These are phyloP conservation scores for Backusella circina DNA, from an alignment of 192 early-diverging fungal species.

Conservation along the genomic window DNA sequence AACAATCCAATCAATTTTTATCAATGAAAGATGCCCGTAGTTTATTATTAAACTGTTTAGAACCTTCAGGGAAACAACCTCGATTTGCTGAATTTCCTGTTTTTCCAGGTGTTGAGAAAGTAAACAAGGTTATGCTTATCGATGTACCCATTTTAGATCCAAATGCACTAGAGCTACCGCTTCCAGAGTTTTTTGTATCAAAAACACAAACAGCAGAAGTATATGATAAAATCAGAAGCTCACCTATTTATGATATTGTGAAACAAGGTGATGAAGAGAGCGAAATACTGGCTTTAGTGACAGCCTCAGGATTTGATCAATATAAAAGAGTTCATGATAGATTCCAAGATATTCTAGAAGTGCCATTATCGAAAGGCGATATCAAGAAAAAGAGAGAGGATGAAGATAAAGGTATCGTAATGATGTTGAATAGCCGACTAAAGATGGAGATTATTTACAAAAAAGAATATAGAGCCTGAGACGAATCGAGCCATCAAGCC, in stretches of 20 bases:
- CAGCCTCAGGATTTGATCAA: neutral
- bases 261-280: neutral
- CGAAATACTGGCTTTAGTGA: neutral
- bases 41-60: neutral
- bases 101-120: neutral
- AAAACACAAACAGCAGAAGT: neutral
- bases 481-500: neutral
- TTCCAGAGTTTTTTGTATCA: neutral
- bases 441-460: neutral
- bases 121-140: neutral
- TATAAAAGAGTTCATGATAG: slow-evolving; percentile 12
- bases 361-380: slow-evolving; percentile 12
- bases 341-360: slow-evolving; percentile 11
- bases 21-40: slow-evolving; percentile 7
- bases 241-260: neutral
- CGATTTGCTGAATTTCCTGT: neutral
- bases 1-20: neutral
- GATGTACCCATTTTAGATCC: slow-evolving; percentile 12
- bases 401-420: neutral
- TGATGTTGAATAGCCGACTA: too few species aligned
- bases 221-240: neutral
- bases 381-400: slow-evolving; percentile 6
- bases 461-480: neutral
- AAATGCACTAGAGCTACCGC: neutral
- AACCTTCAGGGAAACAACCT: neutral